Evolutionary conservation across 805 yeast species (phyloP), one percentile per base, ranked within the genome.

Genomic region (Yarrowia sp.): DNA sequence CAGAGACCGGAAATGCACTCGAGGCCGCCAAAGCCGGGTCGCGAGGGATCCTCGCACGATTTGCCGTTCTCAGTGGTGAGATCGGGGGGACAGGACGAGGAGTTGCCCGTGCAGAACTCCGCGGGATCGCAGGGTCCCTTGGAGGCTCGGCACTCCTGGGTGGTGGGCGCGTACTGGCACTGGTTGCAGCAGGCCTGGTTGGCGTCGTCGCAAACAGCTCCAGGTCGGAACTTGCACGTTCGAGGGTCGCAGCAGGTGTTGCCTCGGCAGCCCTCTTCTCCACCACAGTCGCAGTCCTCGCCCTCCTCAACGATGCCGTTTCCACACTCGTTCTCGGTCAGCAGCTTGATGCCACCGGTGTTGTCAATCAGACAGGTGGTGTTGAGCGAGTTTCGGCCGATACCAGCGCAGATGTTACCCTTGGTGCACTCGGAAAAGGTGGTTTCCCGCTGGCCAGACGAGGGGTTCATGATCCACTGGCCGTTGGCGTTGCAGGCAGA

Each of bases 231-330:
- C 65, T 65, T 68, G 66, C 75, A 72, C 8, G 75, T 72, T 16
- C 42, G 62, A n/a, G 73, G 71, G 51, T 72, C 74, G 32, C 75
- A 72, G 62, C 75, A 72, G 14, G 67, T 21, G 62, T 71, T 68
- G 39, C 46, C 63, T 18, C 63, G 65, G 55, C 77, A 73, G 3
- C 74, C 75, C 12, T 67, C 71, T 9, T 29, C 69, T n/a, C 74
- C 74, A 10, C 77, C 77, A 59, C 77, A 73, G 61, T 73, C 77
- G 61, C 77, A 73, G 18, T 73, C 76, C 63, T 73, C 77, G 18
- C 76, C 77, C 18, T 70, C 76, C 59, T 73, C 77, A 3, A 73
- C 77, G 51, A 73, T 73, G 6, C 77, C 77, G 62, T 73, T 73
- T 3, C 77, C 77, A 47, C 77, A 73, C 18, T 68, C 70, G 62